Evolutionary conservation across 129 eudicot species (phyloP), one percentile per base, ranked within the genome.

Genomic region (Lonicera japonica): DNA sequence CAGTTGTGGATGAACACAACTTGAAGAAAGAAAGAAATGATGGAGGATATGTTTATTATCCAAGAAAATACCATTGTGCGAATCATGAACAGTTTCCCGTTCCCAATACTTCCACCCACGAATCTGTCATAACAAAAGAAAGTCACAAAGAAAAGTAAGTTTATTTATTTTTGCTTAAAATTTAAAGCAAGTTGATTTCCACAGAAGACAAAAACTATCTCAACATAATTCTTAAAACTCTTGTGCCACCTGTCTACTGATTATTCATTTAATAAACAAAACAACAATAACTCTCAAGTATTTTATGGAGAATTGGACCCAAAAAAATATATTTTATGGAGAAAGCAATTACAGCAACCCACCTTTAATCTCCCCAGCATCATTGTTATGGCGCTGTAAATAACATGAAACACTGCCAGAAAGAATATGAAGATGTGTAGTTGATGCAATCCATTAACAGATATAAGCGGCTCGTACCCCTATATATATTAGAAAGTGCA

Each of bases 361-460:
- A 84, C 95, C 95, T 83, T 87, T 54, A 80, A 58, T 69, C 83
- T 92, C 36, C 98, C 96, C 5, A 74, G 86, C 41, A 60, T 57
- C 98, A 92, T 92, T 2, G 96, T 88, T 52, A 74, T 56, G 61
- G 90, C 84, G 57, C 98, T 82, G 56, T 80, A 84, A 8, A 84
- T 36, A 13, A 92, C 98, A 73, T 92, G 98, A 74, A 92, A 88
- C 34, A 88, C 79, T 40, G 98, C 96, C 81, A 92, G 75, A 63
- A 92, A 92, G 83, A 92, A 92, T 77, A 92, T 92, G 81, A 92
- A 85, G 71, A 92, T 88, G 73, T 92, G 98, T 58, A 92, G 72
- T 63, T 92, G 98, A 75, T 92, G 98, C 22, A 88, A 77, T 58
- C 86, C 98, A 18, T 77, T 47, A 29, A 56, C 65, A 48, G 98